Conservation (phyloP, 345 rosid genomes). For the Eucalyptus virginea region DNA sequence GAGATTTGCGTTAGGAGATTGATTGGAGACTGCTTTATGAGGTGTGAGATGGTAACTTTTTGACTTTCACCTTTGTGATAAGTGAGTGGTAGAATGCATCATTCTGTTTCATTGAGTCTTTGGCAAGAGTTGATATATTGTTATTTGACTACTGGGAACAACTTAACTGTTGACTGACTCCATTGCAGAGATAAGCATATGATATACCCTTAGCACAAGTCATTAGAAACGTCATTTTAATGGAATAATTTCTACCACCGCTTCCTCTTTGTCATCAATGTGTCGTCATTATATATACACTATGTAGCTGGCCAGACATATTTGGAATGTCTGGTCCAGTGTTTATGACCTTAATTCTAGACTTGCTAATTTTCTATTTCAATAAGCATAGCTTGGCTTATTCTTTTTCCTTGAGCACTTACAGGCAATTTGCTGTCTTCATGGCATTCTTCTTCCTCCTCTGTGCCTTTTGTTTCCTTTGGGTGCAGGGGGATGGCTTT, state of each 20-base stretch:
- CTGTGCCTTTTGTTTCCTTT: background rate
- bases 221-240: background rate
- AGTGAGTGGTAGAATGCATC: background rate
- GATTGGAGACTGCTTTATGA: background rate
- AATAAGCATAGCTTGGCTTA: background rate
- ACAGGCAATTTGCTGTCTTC: background rate
- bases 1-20: background rate
- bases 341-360: background rate
- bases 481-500: background rate
- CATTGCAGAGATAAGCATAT: background rate
- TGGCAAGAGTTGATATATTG: background rate
- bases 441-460: background rate
- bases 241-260: background rate
- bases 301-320: background rate
- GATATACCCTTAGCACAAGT: background rate
- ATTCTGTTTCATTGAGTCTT: background rate
- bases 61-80: background rate
- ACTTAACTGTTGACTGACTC: background rate
- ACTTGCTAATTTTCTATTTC: background rate
- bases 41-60: background rate
- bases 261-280: background rate
- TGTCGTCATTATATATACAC: background rate
- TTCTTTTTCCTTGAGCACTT: background rate
- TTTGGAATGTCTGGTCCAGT: background rate
- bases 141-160: background rate